Conservation (phyloP, 1,284 basidiomycete genomes). For the Ceratobasidium sp. region DNA sequence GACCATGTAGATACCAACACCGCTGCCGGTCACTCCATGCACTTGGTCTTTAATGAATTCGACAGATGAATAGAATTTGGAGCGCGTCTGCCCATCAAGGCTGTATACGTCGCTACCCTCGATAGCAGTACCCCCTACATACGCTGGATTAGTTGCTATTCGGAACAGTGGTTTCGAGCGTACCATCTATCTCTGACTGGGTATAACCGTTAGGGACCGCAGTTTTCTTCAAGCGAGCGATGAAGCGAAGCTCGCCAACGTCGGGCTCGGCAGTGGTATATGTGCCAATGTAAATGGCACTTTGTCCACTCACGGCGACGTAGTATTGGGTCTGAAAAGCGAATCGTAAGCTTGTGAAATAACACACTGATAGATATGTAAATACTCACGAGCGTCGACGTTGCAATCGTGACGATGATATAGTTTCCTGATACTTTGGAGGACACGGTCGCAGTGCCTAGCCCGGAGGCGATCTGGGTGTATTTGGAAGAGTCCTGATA, state of each 20-base stretch:
- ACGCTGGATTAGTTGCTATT: neutral
- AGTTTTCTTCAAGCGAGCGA: conserved; percentile 63
- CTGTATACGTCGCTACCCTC: conserved; percentile 46
- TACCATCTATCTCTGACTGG: conserved; percentile 58
- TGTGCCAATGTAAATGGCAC: conserved; percentile 45
- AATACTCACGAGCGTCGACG: conserved; percentile 21
- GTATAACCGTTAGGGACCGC: conserved; percentile 60
- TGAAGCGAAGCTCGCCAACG: conserved; percentile 65
- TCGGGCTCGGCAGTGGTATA: conserved; percentile 56
- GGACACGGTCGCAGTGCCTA: conserved; percentile 35
- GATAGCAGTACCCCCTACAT: conserved; percentile 38
- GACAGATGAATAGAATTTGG: conserved; percentile 44
- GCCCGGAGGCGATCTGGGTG: conserved; percentile 43
- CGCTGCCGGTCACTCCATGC: conserved; percentile 40
- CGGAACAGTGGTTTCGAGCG: too few relatives aligned
- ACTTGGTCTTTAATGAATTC: conserved; percentile 45
- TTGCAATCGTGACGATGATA: conserved; percentile 26
- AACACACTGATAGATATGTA: neutral
- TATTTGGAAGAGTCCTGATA: conserved; percentile 38
- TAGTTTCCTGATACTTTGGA: conserved; percentile 43
- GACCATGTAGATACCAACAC: conserved; percentile 31
- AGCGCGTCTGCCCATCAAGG: conserved; percentile 34
- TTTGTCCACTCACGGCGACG: conserved; percentile 33
- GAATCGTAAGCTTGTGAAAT: neutral
- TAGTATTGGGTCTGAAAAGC: conserved; percentile 42